Conservation (phyloP, 2,329 filamentous ascomycete genomes). For the Exophiala xenobiotica region DNA sequence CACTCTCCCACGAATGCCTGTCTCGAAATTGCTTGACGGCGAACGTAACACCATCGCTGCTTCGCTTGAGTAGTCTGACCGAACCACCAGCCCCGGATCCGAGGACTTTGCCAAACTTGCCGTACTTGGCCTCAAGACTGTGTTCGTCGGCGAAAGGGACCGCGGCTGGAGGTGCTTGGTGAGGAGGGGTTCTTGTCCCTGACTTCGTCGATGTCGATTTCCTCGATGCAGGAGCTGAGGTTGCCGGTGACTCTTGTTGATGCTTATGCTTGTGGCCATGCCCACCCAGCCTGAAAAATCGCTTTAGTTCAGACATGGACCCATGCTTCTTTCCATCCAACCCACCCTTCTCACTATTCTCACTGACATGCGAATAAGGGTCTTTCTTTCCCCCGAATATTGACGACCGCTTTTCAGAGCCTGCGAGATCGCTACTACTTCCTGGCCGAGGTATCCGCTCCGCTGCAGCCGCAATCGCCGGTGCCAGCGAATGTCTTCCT, state of each 20-base stretch:
- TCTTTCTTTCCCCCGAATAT: constrained; percentile 57
- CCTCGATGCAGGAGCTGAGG: constrained; percentile 55
- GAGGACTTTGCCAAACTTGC: constrained; percentile 90
- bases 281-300: constrained; percentile 82
- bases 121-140: constrained; percentile 85
- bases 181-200: constrained; percentile 51
- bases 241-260: constrained; percentile 56
- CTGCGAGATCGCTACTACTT: constrained; percentile 43
- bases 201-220: constrained; percentile 50
- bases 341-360: constrained; percentile 39
- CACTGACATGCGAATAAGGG: constrained; percentile 47
- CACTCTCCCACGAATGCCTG: constrained; percentile 86
- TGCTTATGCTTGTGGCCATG: constrained; percentile 63
- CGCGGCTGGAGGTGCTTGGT: constrained; percentile 50
- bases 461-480: constrained; percentile 30
- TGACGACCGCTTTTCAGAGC: constrained; percentile 51
- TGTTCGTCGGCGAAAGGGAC: constrained; percentile 95
- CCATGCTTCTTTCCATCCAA: constrained; percentile 58
- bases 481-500: constrained; percentile 29
- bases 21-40: constrained; percentile 96
- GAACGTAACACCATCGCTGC: constrained; percentile 88
- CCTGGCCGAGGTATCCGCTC: constrained; percentile 47
- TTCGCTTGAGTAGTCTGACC: constrained; percentile 89
- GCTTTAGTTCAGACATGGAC: constrained; percentile 91
- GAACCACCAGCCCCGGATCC: constrained; percentile 94